A percentile compares a stretch with the other conserved stretches of the same genome.
Evolutionary conservation across 2,329 filamentous ascomycete species (phyloP).

Genomic region (Talaromyces sp.): DNA sequence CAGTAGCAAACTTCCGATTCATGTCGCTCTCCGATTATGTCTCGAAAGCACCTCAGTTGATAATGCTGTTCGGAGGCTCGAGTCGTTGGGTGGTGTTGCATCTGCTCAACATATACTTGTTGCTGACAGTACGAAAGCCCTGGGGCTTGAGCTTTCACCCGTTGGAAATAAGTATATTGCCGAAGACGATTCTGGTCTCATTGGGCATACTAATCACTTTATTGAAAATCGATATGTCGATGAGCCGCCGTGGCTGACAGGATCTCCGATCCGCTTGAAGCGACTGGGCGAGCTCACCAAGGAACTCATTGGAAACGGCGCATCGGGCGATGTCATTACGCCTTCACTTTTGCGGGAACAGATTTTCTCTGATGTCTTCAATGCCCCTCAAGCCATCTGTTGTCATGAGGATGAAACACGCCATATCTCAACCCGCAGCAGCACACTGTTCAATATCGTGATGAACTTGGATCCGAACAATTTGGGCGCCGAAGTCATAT

Average conservation of each 20-base stretch:
- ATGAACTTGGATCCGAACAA: constrained; percentile 33
- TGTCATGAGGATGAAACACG: constrained; percentile 32
- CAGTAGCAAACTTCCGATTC: constrained; percentile 57
- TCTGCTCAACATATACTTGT: constrained; percentile 60
- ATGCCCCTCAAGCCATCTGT: constrained; percentile 41
- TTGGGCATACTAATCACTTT: constrained; percentile 52
- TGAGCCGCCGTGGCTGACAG: constrained; percentile 37
- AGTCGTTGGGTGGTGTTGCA: constrained; percentile 55
- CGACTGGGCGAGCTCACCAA: constrained; percentile 28
- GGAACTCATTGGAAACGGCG: constrained; percentile 23
- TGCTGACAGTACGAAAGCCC: constrained; percentile 45
- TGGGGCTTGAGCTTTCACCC: constrained; percentile 34
- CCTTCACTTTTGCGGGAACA: constrained; percentile 29
- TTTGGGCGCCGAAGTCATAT: constrained; percentile 37
- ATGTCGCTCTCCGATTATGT: constrained; percentile 60
- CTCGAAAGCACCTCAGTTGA: constrained; percentile 55
- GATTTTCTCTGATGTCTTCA: constrained; percentile 42
- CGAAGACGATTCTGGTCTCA: constrained; percentile 35
- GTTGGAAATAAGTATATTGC: constrained; percentile 38
- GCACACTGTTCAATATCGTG: constrained; percentile 42
- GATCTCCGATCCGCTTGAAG: constrained; percentile 36
- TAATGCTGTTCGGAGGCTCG: constrained; percentile 51
- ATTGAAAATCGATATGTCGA: constrained; percentile 36
- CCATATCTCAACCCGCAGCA: constrained; percentile 32
- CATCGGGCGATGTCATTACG: constrained; percentile 26